These are phyloP conservation scores for Agrostemma githago DNA, from an alignment of 148 eudicot genomes.

Conservation along the genomic window DNA sequence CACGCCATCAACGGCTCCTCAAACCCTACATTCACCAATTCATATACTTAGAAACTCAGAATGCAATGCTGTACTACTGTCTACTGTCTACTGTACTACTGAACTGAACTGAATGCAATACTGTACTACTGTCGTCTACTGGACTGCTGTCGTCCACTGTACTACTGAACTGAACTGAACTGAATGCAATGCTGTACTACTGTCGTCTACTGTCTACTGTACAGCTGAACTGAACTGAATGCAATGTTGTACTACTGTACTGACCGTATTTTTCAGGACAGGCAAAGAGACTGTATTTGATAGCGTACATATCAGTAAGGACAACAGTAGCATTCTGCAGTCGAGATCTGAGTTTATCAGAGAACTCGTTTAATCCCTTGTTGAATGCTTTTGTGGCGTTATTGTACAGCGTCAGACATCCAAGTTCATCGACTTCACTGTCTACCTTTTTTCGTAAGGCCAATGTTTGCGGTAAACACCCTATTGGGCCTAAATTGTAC, in stretches of 20 bases:
- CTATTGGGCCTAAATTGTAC: slow-evolving; percentile 35
- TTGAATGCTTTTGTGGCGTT: slow-evolving; percentile 37
- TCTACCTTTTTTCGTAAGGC: slow-evolving; percentile 24
- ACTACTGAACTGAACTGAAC: too few species aligned
- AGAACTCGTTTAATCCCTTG: slow-evolving; percentile 22
- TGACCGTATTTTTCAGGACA: slow-evolving; percentile 36
- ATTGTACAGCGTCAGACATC: slow-evolving; percentile 37
- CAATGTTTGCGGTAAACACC: slow-evolving; percentile 39
- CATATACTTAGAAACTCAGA: too few species aligned
- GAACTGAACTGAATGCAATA: too few species aligned
- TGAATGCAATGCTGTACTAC: too few species aligned
- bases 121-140: too few species aligned
- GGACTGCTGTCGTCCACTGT: too few species aligned
- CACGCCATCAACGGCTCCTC: slow-evolving; percentile 44
- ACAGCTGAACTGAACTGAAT: too few species aligned
- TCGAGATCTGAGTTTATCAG: slow-evolving; percentile 27
- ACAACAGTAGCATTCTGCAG: slow-evolving; percentile 31
- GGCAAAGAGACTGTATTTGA: slow-evolving; percentile 44
- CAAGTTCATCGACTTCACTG: slow-evolving; percentile 32
- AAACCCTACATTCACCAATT: slow-evolving; percentile 31
- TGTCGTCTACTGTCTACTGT: too few species aligned
- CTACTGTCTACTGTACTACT: too few species aligned
- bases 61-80: too few species aligned
- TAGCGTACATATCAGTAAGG: slow-evolving; percentile 39
- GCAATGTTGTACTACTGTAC: neutral